A percentile compares a stretch with the other conserved stretches of the same genome.
Conservation (phyloP, 1,284 basidiomycete genomes). For the Apiotrichum gracile region DNA sequence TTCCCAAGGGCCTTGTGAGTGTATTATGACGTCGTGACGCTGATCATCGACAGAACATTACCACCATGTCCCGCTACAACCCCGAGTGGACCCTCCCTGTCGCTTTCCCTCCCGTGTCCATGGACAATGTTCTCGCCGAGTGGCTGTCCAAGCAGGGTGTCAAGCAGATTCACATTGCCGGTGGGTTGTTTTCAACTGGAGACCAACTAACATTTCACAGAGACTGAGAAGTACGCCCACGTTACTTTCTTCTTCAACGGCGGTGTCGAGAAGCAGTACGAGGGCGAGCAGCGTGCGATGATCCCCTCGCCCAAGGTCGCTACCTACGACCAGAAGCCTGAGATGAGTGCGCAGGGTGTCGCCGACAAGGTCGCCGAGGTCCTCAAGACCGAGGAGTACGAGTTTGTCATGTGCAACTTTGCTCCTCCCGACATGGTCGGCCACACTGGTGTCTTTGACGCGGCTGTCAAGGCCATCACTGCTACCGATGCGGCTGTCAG, state of each 20-base stretch:
- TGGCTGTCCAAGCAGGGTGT: conserved; percentile 71
- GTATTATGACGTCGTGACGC: no score
- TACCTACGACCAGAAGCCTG: conserved; percentile 79
- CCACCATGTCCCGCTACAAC: conserved; percentile 91
- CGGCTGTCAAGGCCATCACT: conserved; percentile 74
- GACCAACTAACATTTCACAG: conserved; percentile 44
- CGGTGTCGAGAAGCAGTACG: conserved; percentile 83
- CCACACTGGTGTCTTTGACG: conserved; percentile 82
- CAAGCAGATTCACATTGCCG: conserved; percentile 79
- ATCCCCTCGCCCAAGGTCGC: conserved; percentile 82
- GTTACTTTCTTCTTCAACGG: conserved; percentile 97
- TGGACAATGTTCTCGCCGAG: conserved; percentile 87
- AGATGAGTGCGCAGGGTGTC: conserved; percentile 78
- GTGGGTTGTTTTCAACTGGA: conserved; percentile 42
- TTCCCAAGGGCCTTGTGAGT: conserved; percentile 74
- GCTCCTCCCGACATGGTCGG: conserved; percentile 94
- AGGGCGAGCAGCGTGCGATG: conserved; percentile 75
- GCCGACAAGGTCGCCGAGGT: conserved; percentile 83
- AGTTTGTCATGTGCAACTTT: conserved; percentile 94
- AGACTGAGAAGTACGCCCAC: conserved; percentile 92
- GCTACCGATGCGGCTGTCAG: conserved; percentile 80
- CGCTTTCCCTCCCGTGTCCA: conserved; percentile 80
- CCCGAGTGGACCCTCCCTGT: conserved; percentile 76
- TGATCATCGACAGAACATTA: conserved; percentile 72
- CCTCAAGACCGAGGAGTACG: conserved; percentile 61